Conservation (phyloP, 768 basidiomycete species). For the Suillus weaverae region DNA sequence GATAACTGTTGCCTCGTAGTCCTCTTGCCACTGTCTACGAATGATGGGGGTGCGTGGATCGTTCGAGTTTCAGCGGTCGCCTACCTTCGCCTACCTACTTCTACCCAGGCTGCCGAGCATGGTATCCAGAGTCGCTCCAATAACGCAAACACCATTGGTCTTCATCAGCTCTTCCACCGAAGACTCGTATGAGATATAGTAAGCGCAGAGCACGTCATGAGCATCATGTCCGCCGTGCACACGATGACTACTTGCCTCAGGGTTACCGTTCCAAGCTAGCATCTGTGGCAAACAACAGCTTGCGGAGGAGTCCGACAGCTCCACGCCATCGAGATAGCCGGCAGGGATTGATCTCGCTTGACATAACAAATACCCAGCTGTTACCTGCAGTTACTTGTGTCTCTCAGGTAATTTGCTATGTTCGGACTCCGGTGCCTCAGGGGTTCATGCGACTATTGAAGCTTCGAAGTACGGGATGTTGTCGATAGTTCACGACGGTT, state of each 20-base stretch:
- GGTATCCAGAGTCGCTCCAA: not conserved
- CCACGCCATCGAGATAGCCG: not conserved
- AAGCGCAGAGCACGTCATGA: not conserved
- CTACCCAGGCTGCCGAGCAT: not conserved
- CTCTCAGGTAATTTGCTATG: not conserved
- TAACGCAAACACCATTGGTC: not conserved
- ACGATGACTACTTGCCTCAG: not conserved
- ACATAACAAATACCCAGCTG: not conserved
- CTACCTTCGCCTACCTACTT: not conserved
- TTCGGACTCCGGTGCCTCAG: not conserved
- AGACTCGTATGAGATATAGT: not conserved
- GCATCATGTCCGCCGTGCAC: not conserved
- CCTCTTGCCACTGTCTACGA: not conserved
- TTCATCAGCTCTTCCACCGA: not conserved
- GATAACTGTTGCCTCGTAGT: not conserved
- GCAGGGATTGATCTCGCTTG: not conserved
- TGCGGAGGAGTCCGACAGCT: not conserved
- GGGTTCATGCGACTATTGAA: not conserved
- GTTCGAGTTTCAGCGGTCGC: not conserved
- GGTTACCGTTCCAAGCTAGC: not conserved
- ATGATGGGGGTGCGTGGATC: not conserved
- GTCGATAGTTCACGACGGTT: not conserved
- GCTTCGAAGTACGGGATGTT: not conserved
- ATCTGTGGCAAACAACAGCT: not conserved
- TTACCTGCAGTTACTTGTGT: not conserved